Evolutionary conservation across 208 protist species (phyloP).

Genomic region (Acanthamoeba royreba): DNA sequence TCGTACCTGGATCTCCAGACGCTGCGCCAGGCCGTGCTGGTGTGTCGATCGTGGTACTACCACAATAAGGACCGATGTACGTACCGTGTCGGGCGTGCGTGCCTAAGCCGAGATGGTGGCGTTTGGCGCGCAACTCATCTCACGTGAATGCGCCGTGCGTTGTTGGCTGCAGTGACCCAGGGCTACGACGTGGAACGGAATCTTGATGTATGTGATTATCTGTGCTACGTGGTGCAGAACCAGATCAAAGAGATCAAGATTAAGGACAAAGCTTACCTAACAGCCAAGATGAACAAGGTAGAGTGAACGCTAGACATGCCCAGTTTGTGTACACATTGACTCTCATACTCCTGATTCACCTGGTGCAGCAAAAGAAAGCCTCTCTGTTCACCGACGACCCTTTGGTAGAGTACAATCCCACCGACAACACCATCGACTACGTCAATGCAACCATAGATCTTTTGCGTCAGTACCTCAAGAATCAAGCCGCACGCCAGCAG

Average conservation of each 20-base stretch:
- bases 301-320: no score
- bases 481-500: background rate
- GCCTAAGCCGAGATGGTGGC: no score
- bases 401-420: constrained; percentile 16
- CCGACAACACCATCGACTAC: constrained; percentile 35
- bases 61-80: background rate
- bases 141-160: background rate
- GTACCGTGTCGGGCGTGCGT: no score
- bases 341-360: background rate
- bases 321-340: background rate
- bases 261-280: background rate
- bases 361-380: background rate
- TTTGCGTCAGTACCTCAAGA: background rate
- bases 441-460: background rate
- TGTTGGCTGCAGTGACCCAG: background rate
- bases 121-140: no score
- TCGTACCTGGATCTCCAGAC: background rate
- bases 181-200: background rate
- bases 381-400: background rate
- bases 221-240: background rate
- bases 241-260: constrained; percentile 32
- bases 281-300: constrained; percentile 2
- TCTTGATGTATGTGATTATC: background rate
- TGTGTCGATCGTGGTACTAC: background rate
- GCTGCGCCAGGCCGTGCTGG: background rate